Conservation (phyloP, 768 basidiomycete genomes). For the Termitomyces sp. region DNA sequence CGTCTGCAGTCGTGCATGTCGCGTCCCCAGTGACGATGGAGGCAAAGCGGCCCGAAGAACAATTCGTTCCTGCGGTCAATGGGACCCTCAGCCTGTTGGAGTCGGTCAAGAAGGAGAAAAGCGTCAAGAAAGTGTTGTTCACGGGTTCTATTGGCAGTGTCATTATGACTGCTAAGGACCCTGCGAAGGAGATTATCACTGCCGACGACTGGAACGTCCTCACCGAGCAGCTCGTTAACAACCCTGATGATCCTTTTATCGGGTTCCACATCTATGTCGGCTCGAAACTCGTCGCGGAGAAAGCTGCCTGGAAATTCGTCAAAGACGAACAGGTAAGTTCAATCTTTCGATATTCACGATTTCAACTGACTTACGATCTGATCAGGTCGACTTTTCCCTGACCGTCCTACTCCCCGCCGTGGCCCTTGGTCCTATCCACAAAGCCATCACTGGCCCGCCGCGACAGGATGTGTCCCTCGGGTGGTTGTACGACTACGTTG, state of each 20-base stretch:
- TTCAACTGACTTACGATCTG: not conserved
- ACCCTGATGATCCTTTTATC: slow-evolving; percentile 6
- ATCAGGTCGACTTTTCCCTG: slow-evolving; percentile 6
- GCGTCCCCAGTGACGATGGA: slow-evolving; percentile 10
- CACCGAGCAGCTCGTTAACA: slow-evolving; percentile 5
- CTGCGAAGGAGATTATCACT: slow-evolving; percentile 5
- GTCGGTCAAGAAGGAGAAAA: not conserved
- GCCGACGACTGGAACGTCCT: slow-evolving; percentile 7
- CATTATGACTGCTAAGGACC: slow-evolving; percentile 9
- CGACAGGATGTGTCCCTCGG: slow-evolving; percentile 11
- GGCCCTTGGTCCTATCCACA: slow-evolving; percentile 5
- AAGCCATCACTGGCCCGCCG: slow-evolving; percentile 3
- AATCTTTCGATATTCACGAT: not conserved
- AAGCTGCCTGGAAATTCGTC: slow-evolving; percentile 10
- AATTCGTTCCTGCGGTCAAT: slow-evolving; percentile 7
- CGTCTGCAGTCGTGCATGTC: slow-evolving; percentile 6
- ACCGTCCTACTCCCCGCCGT: slow-evolving; percentile 6
- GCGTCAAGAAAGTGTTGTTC: slow-evolving; percentile 8
- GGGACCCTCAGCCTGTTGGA: slow-evolving; percentile 2
- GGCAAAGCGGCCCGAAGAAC: slow-evolving; percentile 6
- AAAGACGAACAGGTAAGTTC: slow-evolving; percentile 3
- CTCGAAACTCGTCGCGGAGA: slow-evolving; percentile 7
- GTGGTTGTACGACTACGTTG: slow-evolving; percentile 9
- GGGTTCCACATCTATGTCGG: slow-evolving; percentile 11
- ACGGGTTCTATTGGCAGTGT: slow-evolving; percentile 8